Base-by-base conservation (phyloP, 352 stramenopile species). In the Pythium brassicae region DNA sequence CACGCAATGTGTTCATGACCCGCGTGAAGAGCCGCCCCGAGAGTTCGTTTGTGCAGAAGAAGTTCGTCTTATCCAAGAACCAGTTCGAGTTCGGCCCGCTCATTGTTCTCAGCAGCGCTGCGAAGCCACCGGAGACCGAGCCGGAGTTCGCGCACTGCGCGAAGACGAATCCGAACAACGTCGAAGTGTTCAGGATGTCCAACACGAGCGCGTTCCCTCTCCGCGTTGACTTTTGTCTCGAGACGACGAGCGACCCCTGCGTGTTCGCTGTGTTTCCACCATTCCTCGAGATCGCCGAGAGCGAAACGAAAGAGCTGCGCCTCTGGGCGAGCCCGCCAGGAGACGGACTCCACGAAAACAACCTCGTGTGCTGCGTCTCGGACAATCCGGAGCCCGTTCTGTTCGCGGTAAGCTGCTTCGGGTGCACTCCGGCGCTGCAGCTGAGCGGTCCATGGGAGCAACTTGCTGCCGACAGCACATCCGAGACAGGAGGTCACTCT, bases 1-100 rank as follows among this genome's bases (percentile, higher is more conserved):
- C 92, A 11, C 72, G 89, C 37, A 98, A 97, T 58, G 86, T 98
- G 3, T 98, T 98, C 58, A 98, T 98, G 93, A 85, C 78, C 44
- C 83, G 94, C 15, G 67, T 97, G 17, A 98, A 98, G 65, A 83
- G 73, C 32, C 68, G 72, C 10, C 68, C 77, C 2, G 85, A 93
- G 22, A 57, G 68, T 8, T 58, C 65, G 10, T 80, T 92, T 64
- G 76, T 96, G 17, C 69, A 85, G 8, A 98, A 98, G 55, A 92
- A 95, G n/a, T 98, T 92, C 50, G 86, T 98, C 2, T 56, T 95
- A 4, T 87, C 86, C 0, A 86, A 76, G 48, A 87, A 87, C 45
- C 71, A 85, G 54, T 98, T 97, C 62, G 92, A 98, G 45, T 98
- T 98, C 53, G 94, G 94, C 0, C 92, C 94, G 6, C 73, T 98